Base-by-base conservation (phyloP, 352 stramenopile species). In the Globisporangium polare region DNA sequence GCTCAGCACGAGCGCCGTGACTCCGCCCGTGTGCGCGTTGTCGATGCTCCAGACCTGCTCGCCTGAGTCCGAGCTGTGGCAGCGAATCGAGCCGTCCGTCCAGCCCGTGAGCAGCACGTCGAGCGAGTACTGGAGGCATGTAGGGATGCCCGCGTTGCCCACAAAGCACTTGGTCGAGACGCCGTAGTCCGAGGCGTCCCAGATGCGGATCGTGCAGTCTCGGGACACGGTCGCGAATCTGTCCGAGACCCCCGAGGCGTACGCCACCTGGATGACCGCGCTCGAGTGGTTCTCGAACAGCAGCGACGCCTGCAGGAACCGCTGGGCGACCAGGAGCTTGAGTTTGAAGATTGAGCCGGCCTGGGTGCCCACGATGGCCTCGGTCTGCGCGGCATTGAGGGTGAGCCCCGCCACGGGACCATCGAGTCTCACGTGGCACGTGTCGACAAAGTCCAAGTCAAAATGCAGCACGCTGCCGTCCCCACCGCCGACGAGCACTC, bases 31-130 rank as follows among this genome's bases (percentile, higher is more conserved):
- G 74, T 98, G 94, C 0, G 92, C 92, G 56, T 92, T 94, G 43
- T 95, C 86, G 52, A 98, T 96, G 31, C 69, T 72, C 92, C 92
- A 98, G 6, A 97, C 74, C 0, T 76, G 57, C 5, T 82, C 75
- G n/a, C 88, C 91, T 12, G 77, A 90, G 49, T 97, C 86, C 1
- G 86, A 84, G 65, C 88, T 80, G 66, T 98, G 90, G 53, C 82
- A 92, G 6, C 91, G 86, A 39, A 98, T 87, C 18, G 72, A 78
- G 13, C 92, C 92, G 53, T 98, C 94, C 2, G 77, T 85, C 94
- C 94, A 98, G 1, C 92, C 92, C 2, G 86, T 92, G 8, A 97
- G 62, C 47, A 98, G 70, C 45, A 96, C 78, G 63, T 97, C 86
- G 20, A 95, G 73, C 26, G 83, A 94, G 66, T 89, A 97, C 47